Evolutionary conservation across 495 filamentous ascomycete species (phyloP).

Genomic region (Podospora didyma): DNA sequence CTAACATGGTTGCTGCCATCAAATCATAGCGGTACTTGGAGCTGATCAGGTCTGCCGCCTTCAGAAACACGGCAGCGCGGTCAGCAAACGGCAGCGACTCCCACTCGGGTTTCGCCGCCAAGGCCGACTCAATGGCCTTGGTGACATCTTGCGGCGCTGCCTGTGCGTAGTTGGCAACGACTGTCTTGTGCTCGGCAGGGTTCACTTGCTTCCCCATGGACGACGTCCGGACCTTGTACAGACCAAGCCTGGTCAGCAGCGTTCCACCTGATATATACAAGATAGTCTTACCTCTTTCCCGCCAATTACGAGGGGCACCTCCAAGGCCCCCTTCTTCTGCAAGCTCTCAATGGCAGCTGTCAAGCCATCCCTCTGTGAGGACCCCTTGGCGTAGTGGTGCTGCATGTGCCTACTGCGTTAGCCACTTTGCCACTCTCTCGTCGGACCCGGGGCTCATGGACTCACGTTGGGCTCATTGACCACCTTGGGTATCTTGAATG

Average conservation of each 20-base stretch:
- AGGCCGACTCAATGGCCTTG: slow-evolving; percentile 71
- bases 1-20: slow-evolving; percentile 90
- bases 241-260: slow-evolving; percentile 2
- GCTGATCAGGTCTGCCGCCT: slow-evolving; percentile 83
- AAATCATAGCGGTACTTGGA: slow-evolving; percentile 90
- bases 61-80: slow-evolving; percentile 89
- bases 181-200: slow-evolving; percentile 67
- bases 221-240: slow-evolving; percentile 47
- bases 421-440: background rate
- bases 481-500: slow-evolving; percentile 83
- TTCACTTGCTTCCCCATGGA: slow-evolving; percentile 59
- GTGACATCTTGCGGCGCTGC: slow-evolving; percentile 69
- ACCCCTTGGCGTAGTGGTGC: slow-evolving; percentile 85
- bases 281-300: slow-evolving; percentile 63
- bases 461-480: slow-evolving; percentile 92
- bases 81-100: slow-evolving; percentile 79
- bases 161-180: slow-evolving; percentile 73
- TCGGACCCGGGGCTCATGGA: slow-evolving; percentile 4
- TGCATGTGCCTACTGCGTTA: slow-evolving; percentile 34
- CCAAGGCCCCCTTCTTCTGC: slow-evolving; percentile 56
- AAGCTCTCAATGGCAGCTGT: slow-evolving; percentile 61
- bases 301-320: slow-evolving; percentile 73
- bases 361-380: slow-evolving; percentile 69
- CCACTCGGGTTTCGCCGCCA: slow-evolving; percentile 79
- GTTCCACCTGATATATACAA: background rate